Evolutionary conservation across 176 grass and related monocot genomes (phyloP).

Genomic region (Hsuehochloa calcarea): DNA sequence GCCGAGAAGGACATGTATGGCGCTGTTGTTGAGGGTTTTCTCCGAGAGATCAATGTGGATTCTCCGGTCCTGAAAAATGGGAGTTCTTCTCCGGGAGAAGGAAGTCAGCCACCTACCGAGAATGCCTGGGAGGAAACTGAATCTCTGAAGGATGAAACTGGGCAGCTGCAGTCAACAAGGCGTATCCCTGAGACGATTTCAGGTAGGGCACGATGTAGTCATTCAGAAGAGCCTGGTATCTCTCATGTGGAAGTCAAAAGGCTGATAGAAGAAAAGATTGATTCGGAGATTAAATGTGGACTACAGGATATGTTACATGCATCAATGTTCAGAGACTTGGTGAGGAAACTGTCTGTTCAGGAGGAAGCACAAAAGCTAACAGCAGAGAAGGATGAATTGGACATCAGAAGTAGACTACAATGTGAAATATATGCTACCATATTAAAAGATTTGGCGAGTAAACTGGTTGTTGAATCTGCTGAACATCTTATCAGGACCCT

Average conservation of each 20-base stretch:
- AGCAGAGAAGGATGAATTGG: constrained; percentile 19
- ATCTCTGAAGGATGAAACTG: constrained; percentile 5
- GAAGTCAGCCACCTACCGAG: background rate
- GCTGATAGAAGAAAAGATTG: constrained; percentile 30
- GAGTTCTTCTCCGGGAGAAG: background rate
- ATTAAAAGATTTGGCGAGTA: background rate
- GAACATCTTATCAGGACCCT: background rate
- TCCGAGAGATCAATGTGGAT: constrained; percentile 30
- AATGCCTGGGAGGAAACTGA: constrained; percentile 6
- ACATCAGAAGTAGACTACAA: constrained; percentile 17
- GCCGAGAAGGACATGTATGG: constrained; percentile 45
- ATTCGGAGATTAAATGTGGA: constrained; percentile 28
- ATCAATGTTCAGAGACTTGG: constrained; percentile 15
- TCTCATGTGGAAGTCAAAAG: constrained; percentile 9
- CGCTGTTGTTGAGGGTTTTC: constrained; percentile 33
- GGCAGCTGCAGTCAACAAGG: background rate
- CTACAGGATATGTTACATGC: constrained; percentile 28
- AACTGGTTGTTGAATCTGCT: background rate
- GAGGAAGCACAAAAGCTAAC: constrained; percentile 16
- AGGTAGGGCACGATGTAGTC: background rate
- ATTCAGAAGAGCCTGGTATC: background rate
- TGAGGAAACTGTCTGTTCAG: background rate
- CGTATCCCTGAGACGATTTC: background rate
- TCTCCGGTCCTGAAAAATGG: background rate
- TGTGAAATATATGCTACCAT: background rate